Percentiles rank a stretch among this genome's conserved stretches.
phyloP scores from a whole-genome alignment of 164 flowering plant genomes.

The Malania oleifera region DNA sequence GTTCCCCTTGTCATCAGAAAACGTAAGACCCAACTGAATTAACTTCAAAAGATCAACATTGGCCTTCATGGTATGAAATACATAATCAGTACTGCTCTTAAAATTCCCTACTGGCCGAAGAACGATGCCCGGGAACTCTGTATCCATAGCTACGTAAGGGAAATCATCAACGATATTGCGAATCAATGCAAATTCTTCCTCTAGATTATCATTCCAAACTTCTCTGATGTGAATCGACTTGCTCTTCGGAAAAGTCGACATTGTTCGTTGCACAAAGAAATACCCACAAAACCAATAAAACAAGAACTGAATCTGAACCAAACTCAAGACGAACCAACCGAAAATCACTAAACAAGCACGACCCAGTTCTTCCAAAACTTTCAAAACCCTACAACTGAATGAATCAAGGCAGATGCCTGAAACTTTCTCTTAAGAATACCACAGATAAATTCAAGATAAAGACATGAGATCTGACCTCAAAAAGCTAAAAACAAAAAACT shows the following conservation, averaged over 20 bases:
- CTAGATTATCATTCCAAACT: constrained; percentile 43
- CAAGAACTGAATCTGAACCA: too few species aligned
- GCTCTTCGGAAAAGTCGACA: constrained; percentile 26
- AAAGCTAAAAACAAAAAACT: neutral
- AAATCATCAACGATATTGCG: constrained; percentile 43
- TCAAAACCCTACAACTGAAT: too few species aligned
- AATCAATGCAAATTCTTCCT: constrained; percentile 33
- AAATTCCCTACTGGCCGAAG: constrained; percentile 30
- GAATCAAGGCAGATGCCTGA: too few species aligned
- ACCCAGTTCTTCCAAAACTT: too few species aligned
- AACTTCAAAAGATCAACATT: constrained; percentile 44
- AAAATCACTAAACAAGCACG: too few species aligned
- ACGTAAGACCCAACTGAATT: constrained; percentile 51
- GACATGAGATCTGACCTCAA: neutral
- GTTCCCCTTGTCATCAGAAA: constrained; percentile 40
- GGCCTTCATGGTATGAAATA: constrained; percentile 37
- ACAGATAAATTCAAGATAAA: too few species aligned
- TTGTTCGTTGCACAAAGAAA: neutral
- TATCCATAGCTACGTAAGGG: constrained; percentile 51
- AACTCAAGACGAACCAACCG: too few species aligned
- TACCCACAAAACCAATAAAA: neutral
- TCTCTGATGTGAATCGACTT: constrained; percentile 44
- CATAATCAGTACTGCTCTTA: constrained; percentile 25
- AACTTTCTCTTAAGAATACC: too few species aligned
- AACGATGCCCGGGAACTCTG: constrained; percentile 41